phyloP scores from a whole-genome alignment of 2,329 filamentous ascomycete species.

The Ascochyta koolunga region DNA sequence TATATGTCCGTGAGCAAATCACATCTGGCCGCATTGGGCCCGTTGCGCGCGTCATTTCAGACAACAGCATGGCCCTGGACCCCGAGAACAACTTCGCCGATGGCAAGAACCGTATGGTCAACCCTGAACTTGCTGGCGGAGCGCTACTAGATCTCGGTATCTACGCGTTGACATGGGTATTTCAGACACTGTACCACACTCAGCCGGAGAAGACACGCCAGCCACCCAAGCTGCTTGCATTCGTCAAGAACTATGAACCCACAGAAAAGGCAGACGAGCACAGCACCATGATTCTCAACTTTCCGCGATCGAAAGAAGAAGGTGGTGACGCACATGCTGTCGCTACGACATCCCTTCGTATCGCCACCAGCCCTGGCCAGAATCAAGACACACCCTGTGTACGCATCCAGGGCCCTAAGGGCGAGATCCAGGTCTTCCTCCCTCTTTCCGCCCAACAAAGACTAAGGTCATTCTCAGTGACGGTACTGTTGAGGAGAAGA shows the following conservation, averaged over 20 bases:
- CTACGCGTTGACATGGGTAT: conserved; percentile 89
- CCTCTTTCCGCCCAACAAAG: conserved; percentile 70
- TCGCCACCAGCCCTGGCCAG: conserved; percentile 60
- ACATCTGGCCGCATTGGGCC: conserved; percentile 60
- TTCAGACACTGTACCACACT: conserved; percentile 85
- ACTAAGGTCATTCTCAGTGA: conserved; percentile 66
- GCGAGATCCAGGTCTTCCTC: conserved; percentile 81
- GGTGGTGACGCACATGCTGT: conserved; percentile 71
- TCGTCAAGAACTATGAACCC: conserved; percentile 73
- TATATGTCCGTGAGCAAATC: conserved; percentile 73
- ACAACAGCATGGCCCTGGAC: conserved; percentile 65
- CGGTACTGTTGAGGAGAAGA: conserved; percentile 55
- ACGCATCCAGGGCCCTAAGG: conserved; percentile 78
- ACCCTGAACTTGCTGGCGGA: conserved; percentile 80
- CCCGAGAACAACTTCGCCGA: conserved; percentile 62
- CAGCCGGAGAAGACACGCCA: conserved; percentile 69
- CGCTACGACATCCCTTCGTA: conserved; percentile 57
- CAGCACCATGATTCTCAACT: conserved; percentile 78
- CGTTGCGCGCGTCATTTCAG: conserved; percentile 62
- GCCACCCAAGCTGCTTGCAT: conserved; percentile 69
- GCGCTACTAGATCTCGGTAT: conserved; percentile 84
- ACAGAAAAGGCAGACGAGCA: conserved; percentile 76
- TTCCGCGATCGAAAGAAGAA: conserved; percentile 63
- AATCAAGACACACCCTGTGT: conserved; percentile 69
- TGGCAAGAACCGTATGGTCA: conserved; percentile 75